Base-by-base conservation (phyloP, 1,139 yeast species). In the Wickerhamomyces sp. region DNA sequence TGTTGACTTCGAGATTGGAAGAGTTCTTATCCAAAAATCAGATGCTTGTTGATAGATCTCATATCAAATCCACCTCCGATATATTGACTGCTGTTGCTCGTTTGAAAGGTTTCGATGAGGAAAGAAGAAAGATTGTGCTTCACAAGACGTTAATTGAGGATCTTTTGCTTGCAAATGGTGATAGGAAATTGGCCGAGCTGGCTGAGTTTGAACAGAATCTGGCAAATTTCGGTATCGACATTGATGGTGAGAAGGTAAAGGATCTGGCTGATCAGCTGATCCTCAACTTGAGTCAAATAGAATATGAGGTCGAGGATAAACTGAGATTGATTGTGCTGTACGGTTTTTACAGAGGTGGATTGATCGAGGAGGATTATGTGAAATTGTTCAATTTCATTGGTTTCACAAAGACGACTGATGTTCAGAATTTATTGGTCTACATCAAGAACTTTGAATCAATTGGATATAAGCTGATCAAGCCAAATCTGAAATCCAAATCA, bases 271-370 rank as follows among this genome's bases (percentile, higher is more conserved):
- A 80, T 37, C 78, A 75, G 31, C 63, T 89, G 41, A 66, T 91
- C 21, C 69, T 64, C 5, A 55, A 79, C 24, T 62, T 89, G 26
- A 74, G 75, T 16, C 61, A 79, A 45, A 64, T 70, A 35, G 69
- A 66, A 33, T 64, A 77, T 33, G 66, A 64, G 18, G 64, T 69
- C 16, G 68, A 72, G 31, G 93, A 87, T 50, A 86, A 86, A 53
- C 67, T 87, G 45, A 72, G 98, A 42, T 66, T 85, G 29, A 72
- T 91, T n/a, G 65, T 86, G 21, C 63, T 84, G 5, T 91, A 91
- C 58, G 83, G 89, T 1, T 59, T 88, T 26, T 84, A 79, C 57
- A 70, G 97, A 46, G 91, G 93, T 5, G 98, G 99, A 0, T 64
- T 91, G 20, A 69, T 86, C 14, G 82, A 79, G 46, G 57, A 69